Evolutionary conservation across 495 filamentous ascomycete species (phyloP).

Genomic region (Talaromyces adpressus): DNA sequence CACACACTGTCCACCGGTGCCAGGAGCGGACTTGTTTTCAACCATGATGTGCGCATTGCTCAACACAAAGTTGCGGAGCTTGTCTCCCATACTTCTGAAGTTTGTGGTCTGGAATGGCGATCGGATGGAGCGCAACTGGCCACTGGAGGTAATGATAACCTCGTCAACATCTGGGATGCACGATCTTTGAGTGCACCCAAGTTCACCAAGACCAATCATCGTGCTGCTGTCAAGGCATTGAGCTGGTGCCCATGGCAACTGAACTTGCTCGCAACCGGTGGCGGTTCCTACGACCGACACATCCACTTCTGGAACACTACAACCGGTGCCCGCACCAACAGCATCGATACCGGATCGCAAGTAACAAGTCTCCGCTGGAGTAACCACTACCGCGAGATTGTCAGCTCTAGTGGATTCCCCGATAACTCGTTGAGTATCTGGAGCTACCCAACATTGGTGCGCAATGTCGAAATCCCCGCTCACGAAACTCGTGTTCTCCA

Average conservation of each 20-base stretch:
- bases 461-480: conserved; percentile 97
- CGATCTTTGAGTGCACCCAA: conserved; percentile 87
- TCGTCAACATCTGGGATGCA: conserved; percentile 98
- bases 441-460: conserved; percentile 94
- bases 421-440: conserved; percentile 98
- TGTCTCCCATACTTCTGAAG: conserved; percentile 91
- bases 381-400: conserved; percentile 94
- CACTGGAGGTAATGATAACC: conserved; percentile 96
- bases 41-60: conserved; percentile 97
- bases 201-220: conserved; percentile 99
- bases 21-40: conserved; percentile 91
- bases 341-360: conserved; percentile 95
- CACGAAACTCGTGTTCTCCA: conserved; percentile 96
- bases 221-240: conserved; percentile 94
- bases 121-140: conserved; percentile 93
- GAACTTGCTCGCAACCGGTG: conserved; percentile 93
- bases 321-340: conserved; percentile 93
- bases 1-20: conserved; percentile 93
- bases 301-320: conserved; percentile 99
- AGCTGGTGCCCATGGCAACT: conserved; percentile 99
- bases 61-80: conserved; percentile 98
- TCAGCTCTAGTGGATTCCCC: conserved; percentile 94
- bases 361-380: conserved; percentile 95
- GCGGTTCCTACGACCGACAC: conserved; percentile 91
- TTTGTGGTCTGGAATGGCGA: conserved; percentile 96